phyloP scores from a whole-genome alignment of 176 grass and related monocot genomes.

The Carex kokanica region DNA sequence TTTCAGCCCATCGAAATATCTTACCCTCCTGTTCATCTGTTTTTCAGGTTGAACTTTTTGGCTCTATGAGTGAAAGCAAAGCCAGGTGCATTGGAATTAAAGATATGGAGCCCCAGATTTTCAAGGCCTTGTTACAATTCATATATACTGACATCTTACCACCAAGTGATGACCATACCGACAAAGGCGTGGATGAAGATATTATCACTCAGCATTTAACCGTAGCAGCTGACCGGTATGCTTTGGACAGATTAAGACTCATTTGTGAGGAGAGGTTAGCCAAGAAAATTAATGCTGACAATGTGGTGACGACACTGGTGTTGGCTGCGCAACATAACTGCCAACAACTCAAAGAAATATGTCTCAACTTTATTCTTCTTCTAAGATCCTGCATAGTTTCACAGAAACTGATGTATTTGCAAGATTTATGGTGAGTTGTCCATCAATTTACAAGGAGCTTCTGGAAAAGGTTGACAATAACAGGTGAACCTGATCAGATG shows the following conservation, averaged over 20 bases:
- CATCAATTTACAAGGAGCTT: constrained; percentile 20
- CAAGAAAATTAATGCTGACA: constrained; percentile 26
- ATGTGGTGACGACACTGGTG: constrained; percentile 16
- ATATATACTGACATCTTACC: constrained; percentile 23
- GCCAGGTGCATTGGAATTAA: not conserved
- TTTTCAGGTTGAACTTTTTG: not conserved
- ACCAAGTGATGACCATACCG: not conserved
- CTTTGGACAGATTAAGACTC: constrained; percentile 22
- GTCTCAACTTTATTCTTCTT: constrained; percentile 25
- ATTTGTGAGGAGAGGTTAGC: constrained; percentile 13
- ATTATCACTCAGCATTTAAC: constrained; percentile 31
- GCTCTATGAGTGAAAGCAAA: constrained; percentile 17
- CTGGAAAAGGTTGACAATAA: not conserved
- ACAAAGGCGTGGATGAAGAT: not conserved
- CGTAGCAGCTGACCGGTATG: constrained; percentile 36
- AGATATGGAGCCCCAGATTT: constrained; percentile 14
- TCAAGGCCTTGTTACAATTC: constrained; percentile 21
- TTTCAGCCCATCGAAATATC: not conserved
- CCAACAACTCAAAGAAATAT: constrained; percentile 31
- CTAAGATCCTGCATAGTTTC: constrained; percentile 19
- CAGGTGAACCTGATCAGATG: not conserved
- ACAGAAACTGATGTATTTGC: constrained; percentile 11
- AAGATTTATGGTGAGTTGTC: constrained; percentile 4
- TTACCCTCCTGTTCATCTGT: not conserved
- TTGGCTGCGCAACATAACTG: constrained; percentile 42